These are phyloP conservation scores for Barnettozyma salicaria DNA, from an alignment of 805 yeast species.

Conservation along the genomic window DNA sequence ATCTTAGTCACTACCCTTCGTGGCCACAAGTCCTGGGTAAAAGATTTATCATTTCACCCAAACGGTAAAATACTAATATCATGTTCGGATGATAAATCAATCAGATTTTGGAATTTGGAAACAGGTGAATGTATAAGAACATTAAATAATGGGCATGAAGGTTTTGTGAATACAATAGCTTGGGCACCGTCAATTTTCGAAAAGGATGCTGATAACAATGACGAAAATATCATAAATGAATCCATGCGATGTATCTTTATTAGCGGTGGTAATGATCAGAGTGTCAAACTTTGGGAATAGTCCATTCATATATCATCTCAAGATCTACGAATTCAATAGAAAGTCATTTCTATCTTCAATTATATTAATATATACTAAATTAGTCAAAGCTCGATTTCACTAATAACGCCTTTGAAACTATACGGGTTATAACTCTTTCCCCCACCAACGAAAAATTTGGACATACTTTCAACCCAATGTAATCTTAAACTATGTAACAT, in stretches of 20 bases:
- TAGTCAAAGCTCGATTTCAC: slow-evolving; percentile 12
- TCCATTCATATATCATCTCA: neutral
- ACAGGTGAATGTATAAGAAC: slow-evolving; percentile 43
- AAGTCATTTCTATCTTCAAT: neutral
- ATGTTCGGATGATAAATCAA: slow-evolving; percentile 72
- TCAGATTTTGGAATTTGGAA: slow-evolving; percentile 72
- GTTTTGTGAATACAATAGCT: slow-evolving; percentile 60
- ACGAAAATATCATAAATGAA: slow-evolving; percentile 31
- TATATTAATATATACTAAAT: neutral
- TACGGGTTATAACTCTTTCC: slow-evolving; percentile 88
- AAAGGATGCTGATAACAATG: slow-evolving; percentile 24
- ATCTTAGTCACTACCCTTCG: slow-evolving; percentile 46
- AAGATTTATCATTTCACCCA: slow-evolving; percentile 65
- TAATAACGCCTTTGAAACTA: slow-evolving; percentile 40
- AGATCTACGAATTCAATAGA: neutral
- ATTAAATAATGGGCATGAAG: slow-evolving; percentile 55
- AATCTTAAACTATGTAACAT: slow-evolving; percentile 96
- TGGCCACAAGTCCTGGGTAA: slow-evolving; percentile 89
- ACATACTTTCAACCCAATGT: slow-evolving; percentile 99
- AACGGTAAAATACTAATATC: slow-evolving; percentile 63
- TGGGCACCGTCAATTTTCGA: slow-evolving; percentile 43
- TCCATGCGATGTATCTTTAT: slow-evolving; percentile 68
- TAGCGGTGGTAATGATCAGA: slow-evolving; percentile 91
- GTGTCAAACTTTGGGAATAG: slow-evolving; percentile 82
- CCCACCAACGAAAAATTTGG: slow-evolving; percentile 96